phyloP scores from a whole-genome alignment of 1,139 yeast genomes.

The Yamadazyma friedrichii region DNA sequence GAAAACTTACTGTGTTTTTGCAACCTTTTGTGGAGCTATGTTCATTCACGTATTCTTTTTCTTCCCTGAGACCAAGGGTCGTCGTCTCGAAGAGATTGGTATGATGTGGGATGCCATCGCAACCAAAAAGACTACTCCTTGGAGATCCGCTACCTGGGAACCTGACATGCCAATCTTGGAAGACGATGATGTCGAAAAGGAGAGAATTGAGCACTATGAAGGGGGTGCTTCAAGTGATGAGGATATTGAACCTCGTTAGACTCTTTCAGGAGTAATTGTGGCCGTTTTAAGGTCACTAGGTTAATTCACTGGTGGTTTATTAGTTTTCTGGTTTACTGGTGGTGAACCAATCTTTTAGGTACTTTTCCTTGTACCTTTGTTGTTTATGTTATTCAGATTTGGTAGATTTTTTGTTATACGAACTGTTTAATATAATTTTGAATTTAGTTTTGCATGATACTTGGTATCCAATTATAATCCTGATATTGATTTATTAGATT shows the following conservation, averaged over 20 bases:
- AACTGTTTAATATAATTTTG: constrained; percentile 7
- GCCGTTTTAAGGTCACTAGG: no score
- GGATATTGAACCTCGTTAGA: background rate
- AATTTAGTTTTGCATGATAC: constrained; percentile 7
- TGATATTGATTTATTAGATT: background rate
- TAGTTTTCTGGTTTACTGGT: no score
- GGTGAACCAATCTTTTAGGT: no score
- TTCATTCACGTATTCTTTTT: constrained; percentile 63
- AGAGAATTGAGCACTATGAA: constrained; percentile 14
- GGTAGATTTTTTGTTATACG: constrained; percentile 5
- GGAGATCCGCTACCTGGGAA: constrained; percentile 48
- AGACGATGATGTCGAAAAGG: constrained; percentile 27
- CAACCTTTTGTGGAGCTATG: constrained; percentile 52
- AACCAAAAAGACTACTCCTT: constrained; percentile 46
- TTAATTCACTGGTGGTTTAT: no score
- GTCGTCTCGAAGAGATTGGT: constrained; percentile 62
- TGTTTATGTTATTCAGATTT: constrained; percentile 7
- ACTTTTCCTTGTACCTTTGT: background rate
- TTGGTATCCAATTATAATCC: no score
- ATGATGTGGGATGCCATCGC: constrained; percentile 53
- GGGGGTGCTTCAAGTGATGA: constrained; percentile 7
- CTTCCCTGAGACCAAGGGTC: constrained; percentile 64
- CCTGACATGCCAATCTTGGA: constrained; percentile 44
- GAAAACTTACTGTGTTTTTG: constrained; percentile 49
- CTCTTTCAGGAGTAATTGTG: background rate